These are phyloP conservation scores for Paraleonurus japonicus DNA, from an alignment of 257 asterid species.

Conservation along the genomic window DNA sequence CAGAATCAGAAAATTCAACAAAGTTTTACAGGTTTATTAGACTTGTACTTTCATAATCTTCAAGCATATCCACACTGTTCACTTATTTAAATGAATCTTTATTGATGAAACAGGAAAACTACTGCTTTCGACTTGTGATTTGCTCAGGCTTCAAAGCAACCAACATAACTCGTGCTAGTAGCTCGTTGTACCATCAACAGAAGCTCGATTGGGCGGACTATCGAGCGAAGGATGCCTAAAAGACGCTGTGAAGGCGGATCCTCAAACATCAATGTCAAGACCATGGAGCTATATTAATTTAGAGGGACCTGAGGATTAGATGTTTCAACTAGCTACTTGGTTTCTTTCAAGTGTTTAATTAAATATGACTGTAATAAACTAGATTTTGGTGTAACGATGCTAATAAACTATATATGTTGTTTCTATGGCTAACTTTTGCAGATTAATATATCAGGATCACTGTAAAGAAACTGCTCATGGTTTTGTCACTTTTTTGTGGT, in stretches of 20 bases:
- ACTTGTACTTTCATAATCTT: conserved; percentile 10
- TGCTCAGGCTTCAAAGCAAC: background rate
- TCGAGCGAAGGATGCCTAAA: background rate
- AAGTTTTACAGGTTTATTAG: conserved; percentile 27
- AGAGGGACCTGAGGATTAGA: background rate
- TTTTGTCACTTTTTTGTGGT: background rate
- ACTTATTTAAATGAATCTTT: background rate
- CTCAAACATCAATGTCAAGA: background rate
- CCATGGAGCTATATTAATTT: background rate
- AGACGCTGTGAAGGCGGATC: background rate
- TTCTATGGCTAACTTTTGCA: background rate
- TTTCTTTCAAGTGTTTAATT: conserved; percentile 17
- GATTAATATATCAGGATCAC: background rate
- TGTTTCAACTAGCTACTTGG: conserved; percentile 17
- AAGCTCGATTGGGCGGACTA: conserved; percentile 13
- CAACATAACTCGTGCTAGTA: background rate
- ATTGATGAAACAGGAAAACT: conserved; percentile 17
- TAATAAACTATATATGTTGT: conserved; percentile 2
- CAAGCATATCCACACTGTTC: background rate
- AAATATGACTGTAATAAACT: background rate
- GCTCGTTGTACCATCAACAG: conserved; percentile 3
- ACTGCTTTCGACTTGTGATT: conserved; percentile 12
- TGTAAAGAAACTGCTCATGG: background rate
- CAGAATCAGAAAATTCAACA: conserved; percentile 35
- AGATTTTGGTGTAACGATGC: background rate